Base-by-base conservation (phyloP, 768 basidiomycete species). In the Xerocomus potaroensis region DNA sequence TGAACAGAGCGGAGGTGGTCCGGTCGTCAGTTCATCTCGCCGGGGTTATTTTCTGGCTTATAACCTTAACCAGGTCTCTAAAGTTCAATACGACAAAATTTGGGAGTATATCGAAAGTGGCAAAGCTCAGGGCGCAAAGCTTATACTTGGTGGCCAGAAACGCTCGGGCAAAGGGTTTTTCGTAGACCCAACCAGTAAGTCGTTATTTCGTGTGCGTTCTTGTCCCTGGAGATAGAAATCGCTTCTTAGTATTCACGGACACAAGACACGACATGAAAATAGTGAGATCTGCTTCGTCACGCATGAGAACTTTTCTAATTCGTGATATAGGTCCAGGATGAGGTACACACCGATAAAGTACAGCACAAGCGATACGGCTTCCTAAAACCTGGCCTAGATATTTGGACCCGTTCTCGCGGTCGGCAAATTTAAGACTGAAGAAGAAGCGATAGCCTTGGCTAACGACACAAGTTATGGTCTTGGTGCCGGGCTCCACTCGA, bases 381-480 rank as follows among this genome's bases (percentile, higher is more conserved):
- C 34, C 47, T 51, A 38, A 60, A 45, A 50, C 41, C 11, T 51
- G 27, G 16, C 4, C 26, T 49, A 94, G 83, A 96, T 96, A 55
- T 98, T 98, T 64, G 95, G 95, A 8, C 95, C 95, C 22, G 94
- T 98, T 3, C 77, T 94, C 32, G 77, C 81, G 21, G 79, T 97
- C 34, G 84, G 83, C 34, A 80, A 73, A 54, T 97, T 97, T 71
- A 80, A 78, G 54, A 84, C 86, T 7, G 94, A 96, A 65, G 84
- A 87, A 48, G 91, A 96, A 62, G 92, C 83, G 4, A 81, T 97
- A 54, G 60, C 71, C 33, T 68, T 91, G 14, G 94, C 93, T 27
- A 97, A 97, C 67, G 80, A 87, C 61, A 91, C 92, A 6, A 78
- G 73, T 40, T 97, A 95, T 65, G 95, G 95, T 29, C 77, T 98